Base-by-base conservation (phyloP, 2,329 filamentous ascomycete species). In the Epichloe sp. region DNA sequence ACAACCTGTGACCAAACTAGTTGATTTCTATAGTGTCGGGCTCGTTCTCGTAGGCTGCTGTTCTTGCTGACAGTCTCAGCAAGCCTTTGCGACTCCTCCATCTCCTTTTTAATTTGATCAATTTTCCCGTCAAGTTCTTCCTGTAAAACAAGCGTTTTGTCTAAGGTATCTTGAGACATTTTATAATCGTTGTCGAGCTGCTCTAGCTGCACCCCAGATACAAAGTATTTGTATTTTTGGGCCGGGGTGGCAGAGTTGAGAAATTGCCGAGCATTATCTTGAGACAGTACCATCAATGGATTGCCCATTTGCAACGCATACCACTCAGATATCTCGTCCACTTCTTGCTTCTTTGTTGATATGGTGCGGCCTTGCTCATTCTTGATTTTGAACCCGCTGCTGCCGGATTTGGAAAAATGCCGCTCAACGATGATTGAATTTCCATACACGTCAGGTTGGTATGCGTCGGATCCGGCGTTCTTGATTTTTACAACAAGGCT, bases 251-350 rank as follows among this genome's bases (percentile, higher is more conserved):
- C 91, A 37, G 83, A 80, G 62, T 91, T 95, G 43, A 98, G 76
- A 60, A 98, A 98, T 53, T 95, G 86, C 11, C 93, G 82, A 11
- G 93, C 93, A 67, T 90, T 89, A 63, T 98, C 93, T 66, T 98
- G 93, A 0, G 90, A 95, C 17, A 98, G 75, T 6, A 97, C 86
- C 53, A 94, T 97, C 71, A 98, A 83, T 0, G 93, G 93, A 59
- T 98, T 98, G 63, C 97, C 91, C 52, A 98, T 88, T 65, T 97
- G 91, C 42, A 98, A 73, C 42, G 85, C 87, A 64, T 89, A 97
- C 64, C 88, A 94, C 65, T 98, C 93, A 42, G 88, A 83, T 46
- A 98, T 91, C 57, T 95, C 87, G 57, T 96, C 90, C 8, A 98
- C 78, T 57, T 96, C 91, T 8, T 79, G 74, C 63, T 87, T 93